Evolutionary conservation across 1,284 basidiomycete species (phyloP), one percentile per base, ranked within the genome.

Genomic region (Malassezia arunalokei): DNA sequence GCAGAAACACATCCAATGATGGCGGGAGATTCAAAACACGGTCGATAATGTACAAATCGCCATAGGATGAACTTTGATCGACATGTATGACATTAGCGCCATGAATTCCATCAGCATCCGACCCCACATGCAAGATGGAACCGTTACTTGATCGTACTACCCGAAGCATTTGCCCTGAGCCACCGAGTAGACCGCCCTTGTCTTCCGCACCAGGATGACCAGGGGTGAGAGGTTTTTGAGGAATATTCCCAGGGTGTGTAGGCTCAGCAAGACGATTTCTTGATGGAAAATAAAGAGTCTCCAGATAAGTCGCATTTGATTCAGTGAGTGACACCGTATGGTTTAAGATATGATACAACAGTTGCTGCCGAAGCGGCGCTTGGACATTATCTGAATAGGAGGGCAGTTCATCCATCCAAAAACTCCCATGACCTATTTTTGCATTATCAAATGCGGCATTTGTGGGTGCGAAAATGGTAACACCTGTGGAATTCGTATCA

Each of bases 301-400:
- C 59, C 15, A 63, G 59, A 57, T 67, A 33, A n/a, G 28, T 27
- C n/a, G 14, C 20, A 27, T 7, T 20, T 28, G 27, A 44, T 5
- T 24, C 35, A 9, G 44, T 40, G 38, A 58, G 58, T 1, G 66
- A 68, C 12, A 94, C 73, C 1, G 86, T 82, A 72, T 83, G 84
- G 75, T 98, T 96, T 59, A 98, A 77, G 40, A 96, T 75, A 74
- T 98, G 94, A 71, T 98, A 98, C 64, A 96, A 84, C 43, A 99
- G 79, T 64, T 89, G 85, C 70, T 95, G 89, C 41, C 92, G 80
- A 43, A 95, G 80, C 53, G 80, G 76, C 60, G 86, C 82, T 50
- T 88, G 81, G 40, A 94, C 78, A 73, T 99, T 99, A 47, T 60
- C 56, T 59, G 28, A 65, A 39, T 12, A 6, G 39, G 12, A 14